Base-by-base conservation (phyloP, 2,329 filamentous ascomycete species). In the Chrysosporium keratinophilum region DNA sequence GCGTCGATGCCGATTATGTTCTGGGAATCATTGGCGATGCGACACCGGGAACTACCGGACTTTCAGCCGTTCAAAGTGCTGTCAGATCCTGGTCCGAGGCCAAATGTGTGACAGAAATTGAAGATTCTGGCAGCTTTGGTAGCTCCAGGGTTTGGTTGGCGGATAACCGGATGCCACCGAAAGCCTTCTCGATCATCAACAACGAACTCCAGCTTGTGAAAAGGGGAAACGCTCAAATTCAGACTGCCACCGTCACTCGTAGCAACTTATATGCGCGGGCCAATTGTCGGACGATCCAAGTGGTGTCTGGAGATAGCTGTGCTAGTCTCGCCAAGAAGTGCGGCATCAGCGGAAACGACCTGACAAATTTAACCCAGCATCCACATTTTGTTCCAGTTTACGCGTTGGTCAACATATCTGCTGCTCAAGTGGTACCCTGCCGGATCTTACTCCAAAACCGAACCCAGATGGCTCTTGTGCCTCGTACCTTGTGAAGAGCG, bases 341-440 rank as follows among this genome's bases (percentile, higher is more conserved):
- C 51, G 67, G 69, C 3, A 71, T 77, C 12, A 67, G 67, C 0
- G 56, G 58, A 1, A 47, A 58, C 10, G 63, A 75, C 70, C 76
- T 44, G 65, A 57, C 14, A 67, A 69, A 50, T 73, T 67, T 57
- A 76, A 77, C 56, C 48, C 56, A n/a, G 55, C 23, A 10, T 17
- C 47, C 35, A 56, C 52, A 5, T 46, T 68, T 5, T 69, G 66
- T 56, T 59, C 60, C 1, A 65, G 56, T 0, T 62, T 77, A 0
- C 50, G 52, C 3, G 59, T 62, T 0, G 65, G 64, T 5, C 64
- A 71, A 54, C 57, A 60, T 17, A 66, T 72, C 6, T 74, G 70
- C 58, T 74, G 70, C 55, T 63, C 63, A 0, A 23, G 51, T 4
- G 71, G 70, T 14, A 61, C 56, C 5, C 58, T 69, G 20, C 70